These are phyloP conservation scores for Aspergillus sp. DNA, from an alignment of 2,329 filamentous ascomycete genomes.

Conservation along the genomic window DNA sequence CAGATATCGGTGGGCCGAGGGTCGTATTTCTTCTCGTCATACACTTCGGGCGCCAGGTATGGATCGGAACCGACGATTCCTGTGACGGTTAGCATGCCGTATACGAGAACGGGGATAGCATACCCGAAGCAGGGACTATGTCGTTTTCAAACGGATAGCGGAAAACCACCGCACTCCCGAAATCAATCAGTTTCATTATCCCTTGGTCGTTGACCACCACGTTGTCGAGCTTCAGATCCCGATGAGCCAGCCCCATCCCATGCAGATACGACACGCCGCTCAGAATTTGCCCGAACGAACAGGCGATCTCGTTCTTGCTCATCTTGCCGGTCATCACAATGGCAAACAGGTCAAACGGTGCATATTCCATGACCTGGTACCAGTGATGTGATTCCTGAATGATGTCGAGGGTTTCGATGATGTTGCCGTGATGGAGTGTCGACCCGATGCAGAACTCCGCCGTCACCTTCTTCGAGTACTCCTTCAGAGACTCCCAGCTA, in stretches of 20 bases:
- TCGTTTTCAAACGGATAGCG: constrained; percentile 93
- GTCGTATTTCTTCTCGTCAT: constrained; percentile 87
- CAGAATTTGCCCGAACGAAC: constrained; percentile 86
- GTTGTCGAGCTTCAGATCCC: constrained; percentile 94
- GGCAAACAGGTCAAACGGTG: constrained; percentile 89
- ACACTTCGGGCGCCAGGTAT: constrained; percentile 93
- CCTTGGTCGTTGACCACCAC: constrained; percentile 93
- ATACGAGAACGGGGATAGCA: constrained; percentile 25
- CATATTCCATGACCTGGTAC: constrained; percentile 99
- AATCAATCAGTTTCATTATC: constrained; percentile 99
- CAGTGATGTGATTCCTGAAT: constrained; percentile 87
- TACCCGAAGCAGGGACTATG: constrained; percentile 70
- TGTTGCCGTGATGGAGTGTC: constrained; percentile 92
- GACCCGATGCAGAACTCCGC: constrained; percentile 98
- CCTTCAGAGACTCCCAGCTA: constrained; percentile 84
- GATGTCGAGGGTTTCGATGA: constrained; percentile 96
- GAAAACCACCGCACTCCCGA: constrained; percentile 94
- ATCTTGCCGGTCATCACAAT: constrained; percentile 99
- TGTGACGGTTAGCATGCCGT: constrained; percentile 26
- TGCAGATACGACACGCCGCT: constrained; percentile 92
- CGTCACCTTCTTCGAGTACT: constrained; percentile 96
- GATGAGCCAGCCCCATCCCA: constrained; percentile 86
- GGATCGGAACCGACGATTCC: constrained; percentile 82
- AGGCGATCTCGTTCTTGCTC: constrained; percentile 80
- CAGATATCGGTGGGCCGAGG: constrained; percentile 91